Conservation (phyloP, 345 rosid genomes). For the Eucalyptus pauciflora region DNA sequence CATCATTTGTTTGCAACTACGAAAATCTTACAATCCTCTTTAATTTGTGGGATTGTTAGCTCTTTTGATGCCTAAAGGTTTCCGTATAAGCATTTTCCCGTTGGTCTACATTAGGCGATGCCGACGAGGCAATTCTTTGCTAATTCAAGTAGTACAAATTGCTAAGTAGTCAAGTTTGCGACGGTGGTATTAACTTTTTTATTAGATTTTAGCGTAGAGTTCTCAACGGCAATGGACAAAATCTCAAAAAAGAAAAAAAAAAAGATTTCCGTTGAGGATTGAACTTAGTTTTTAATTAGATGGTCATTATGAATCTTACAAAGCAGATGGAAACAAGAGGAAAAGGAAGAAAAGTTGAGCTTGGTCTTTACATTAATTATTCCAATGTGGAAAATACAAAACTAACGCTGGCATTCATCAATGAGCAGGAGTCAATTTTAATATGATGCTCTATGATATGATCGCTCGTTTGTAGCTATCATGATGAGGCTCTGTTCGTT, state of each 20-base stretch:
- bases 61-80: no score
- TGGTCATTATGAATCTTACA: not conserved
- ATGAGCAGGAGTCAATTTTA: not conserved
- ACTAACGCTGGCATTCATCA: not conserved
- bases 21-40: fast-evolving
- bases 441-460: not conserved
- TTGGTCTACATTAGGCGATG: not conserved
- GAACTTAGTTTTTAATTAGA: not conserved
- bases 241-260: no score
- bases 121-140: not conserved
- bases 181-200: not conserved
- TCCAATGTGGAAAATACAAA: not conserved
- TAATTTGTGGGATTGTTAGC: no score
- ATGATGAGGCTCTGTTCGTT: not conserved
- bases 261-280: not conserved
- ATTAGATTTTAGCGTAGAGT: not conserved
- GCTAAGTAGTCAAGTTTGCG: not conserved
- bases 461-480: not conserved
- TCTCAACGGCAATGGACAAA: not conserved
- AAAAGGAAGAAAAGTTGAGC: not conserved
- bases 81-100: fast-evolving
- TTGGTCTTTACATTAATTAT: not conserved
- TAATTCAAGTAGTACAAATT: not conserved
- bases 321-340: not conserved
- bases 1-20: fast-evolving